Conservation (phyloP, 345 rosid species). For the Sisymbrium irio region DNA sequence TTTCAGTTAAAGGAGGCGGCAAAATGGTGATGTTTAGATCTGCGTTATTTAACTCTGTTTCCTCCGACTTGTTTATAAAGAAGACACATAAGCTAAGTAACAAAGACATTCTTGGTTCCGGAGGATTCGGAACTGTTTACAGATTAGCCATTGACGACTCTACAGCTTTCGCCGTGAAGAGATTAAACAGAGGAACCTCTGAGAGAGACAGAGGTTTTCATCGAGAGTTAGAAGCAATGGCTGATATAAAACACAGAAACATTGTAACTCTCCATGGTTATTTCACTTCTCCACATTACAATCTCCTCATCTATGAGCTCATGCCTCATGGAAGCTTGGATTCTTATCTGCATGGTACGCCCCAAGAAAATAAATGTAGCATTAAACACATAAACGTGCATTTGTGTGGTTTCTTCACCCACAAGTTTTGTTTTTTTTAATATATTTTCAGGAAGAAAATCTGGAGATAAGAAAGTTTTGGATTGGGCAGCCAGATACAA, state of each 20-base stretch:
- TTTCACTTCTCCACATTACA: conserved; percentile 54
- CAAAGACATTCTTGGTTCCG: conserved; percentile 79
- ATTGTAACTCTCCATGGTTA: conserved; percentile 83
- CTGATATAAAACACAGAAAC: conserved; percentile 84
- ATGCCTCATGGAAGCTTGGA: conserved; percentile 89
- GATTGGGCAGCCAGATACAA: conserved; percentile 63
- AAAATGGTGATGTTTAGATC: conserved; percentile 80
- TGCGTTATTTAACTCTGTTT: conserved; percentile 48
- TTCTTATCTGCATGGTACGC: conserved; percentile 53
- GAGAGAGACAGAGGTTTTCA: conserved; percentile 72
- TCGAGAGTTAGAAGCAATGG: conserved; percentile 83
- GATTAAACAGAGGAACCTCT: conserved; percentile 60
- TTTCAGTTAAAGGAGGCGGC: conserved; percentile 47
- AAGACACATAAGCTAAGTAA: conserved; percentile 57
- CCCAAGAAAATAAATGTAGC: background rate
- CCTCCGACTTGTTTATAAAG: conserved; percentile 53
- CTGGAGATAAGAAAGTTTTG: conserved; percentile 38
- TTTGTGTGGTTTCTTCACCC: background rate
- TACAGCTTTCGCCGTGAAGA: conserved; percentile 70
- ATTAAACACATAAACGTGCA: background rate
- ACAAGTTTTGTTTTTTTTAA: background rate
- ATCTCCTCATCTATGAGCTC: conserved; percentile 78
- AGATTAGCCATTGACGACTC: conserved; percentile 51
- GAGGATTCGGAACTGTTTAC: conserved; percentile 81
- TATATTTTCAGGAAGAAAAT: conserved; percentile 47